Evolutionary conservation across 1,284 basidiomycete genomes (phyloP).

Genomic region (Kwoniella shivajii): DNA sequence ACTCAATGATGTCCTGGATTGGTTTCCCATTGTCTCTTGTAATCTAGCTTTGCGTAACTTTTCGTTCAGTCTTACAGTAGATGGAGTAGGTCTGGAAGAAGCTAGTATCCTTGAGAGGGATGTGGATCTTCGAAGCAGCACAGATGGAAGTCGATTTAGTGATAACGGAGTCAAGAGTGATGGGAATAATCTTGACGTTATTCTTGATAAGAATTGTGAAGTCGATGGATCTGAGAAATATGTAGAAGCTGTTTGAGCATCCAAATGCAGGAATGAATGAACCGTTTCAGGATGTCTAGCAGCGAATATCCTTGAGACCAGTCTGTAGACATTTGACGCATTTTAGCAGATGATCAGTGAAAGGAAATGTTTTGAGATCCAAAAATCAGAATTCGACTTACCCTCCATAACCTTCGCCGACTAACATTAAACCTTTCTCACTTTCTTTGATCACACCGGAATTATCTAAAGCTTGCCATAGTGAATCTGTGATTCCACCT

Average conservation of each 20-base stretch:
- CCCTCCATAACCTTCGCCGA: slow-evolving; percentile 51
- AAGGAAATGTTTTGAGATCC: not conserved
- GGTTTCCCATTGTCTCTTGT: slow-evolving; percentile 44
- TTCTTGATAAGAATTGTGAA: slow-evolving; percentile 34
- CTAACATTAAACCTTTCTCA: slow-evolving; percentile 29
- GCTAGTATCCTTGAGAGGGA: slow-evolving; percentile 43
- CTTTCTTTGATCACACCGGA: slow-evolving; percentile 21
- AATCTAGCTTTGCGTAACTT: slow-evolving; percentile 41
- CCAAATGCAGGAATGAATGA: slow-evolving; percentile 45
- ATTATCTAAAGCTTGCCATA: slow-evolving; percentile 34
- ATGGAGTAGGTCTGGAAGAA: slow-evolving; percentile 35
- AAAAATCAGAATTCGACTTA: slow-evolving; percentile 18
- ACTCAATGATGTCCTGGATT: slow-evolving; percentile 37
- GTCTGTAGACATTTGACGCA: slow-evolving; percentile 22
- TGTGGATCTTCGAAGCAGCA: slow-evolving; percentile 38
- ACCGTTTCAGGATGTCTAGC: slow-evolving; percentile 35
- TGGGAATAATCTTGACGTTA: slow-evolving; percentile 35
- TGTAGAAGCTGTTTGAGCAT: slow-evolving; percentile 46
- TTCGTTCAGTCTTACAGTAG: slow-evolving; percentile 35
- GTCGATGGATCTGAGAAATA: slow-evolving; percentile 43
- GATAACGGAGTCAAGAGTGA: slow-evolving; percentile 43
- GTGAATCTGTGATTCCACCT: slow-evolving; percentile 38
- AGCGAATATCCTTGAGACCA: slow-evolving; percentile 45
- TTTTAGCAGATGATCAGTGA: too few relatives aligned
- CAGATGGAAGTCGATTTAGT: slow-evolving; percentile 35